Percentiles rank a stretch among this genome's conserved stretches.
Conservation (phyloP, 139 green algal genomes). For the Chlorella ohadii region DNA sequence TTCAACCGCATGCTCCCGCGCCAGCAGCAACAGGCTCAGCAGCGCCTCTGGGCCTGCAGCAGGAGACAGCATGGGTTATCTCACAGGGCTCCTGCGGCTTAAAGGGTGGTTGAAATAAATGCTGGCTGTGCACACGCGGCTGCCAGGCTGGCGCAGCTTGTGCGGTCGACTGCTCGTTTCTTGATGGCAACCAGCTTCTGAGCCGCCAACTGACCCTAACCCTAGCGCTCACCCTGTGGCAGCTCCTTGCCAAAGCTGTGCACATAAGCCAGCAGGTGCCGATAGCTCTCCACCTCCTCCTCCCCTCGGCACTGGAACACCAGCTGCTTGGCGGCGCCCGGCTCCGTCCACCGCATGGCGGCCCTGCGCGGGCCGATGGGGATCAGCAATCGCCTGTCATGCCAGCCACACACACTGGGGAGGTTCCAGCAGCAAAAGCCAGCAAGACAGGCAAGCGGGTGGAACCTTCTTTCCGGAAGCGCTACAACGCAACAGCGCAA, state of each 20-base stretch:
- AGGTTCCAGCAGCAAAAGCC: no score
- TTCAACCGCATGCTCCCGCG: constrained; percentile 11
- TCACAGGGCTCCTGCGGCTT: no score
- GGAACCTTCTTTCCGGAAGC: background rate
- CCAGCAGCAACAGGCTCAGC: background rate
- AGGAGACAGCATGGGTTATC: no score
- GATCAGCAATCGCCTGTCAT: no score
- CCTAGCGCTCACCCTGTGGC: background rate
- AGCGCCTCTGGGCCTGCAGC: background rate
- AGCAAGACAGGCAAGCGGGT: accelerated
- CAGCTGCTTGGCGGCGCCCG: background rate
- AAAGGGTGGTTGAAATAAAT: no score
- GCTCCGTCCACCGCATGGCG: background rate
- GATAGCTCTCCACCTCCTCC: background rate
- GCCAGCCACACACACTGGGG: background rate
- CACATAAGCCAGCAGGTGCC: background rate
- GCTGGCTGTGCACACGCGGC: no score
- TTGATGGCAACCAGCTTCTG: no score
- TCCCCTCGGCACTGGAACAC: background rate
- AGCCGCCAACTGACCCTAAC: no score
- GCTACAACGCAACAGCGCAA: background rate
- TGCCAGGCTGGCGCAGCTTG: no score
- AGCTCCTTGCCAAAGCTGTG: constrained; percentile 10
- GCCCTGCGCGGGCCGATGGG: no score
- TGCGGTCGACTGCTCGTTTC: no score